Conservation (phyloP, 2,329 filamentous ascomycete species). For the Fusarium virguliforme region DNA sequence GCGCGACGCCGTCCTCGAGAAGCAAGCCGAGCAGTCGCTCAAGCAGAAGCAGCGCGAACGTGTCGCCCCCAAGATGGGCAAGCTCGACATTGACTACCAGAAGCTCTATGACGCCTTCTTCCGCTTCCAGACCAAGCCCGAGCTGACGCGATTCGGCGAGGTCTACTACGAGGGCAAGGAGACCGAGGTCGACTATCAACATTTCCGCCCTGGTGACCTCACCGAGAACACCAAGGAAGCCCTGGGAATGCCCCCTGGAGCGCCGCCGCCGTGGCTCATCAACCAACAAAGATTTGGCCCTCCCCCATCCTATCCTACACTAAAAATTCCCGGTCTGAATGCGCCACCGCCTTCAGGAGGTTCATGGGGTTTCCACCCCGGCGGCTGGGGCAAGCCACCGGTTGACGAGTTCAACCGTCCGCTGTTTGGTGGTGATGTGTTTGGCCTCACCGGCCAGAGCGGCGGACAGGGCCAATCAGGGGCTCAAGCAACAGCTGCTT, state of each 20-base stretch:
- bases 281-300: constrained; percentile 96
- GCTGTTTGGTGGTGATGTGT: constrained; percentile 94
- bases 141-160: constrained; percentile 93
- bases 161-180: constrained; percentile 99
- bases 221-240: constrained; percentile 93
- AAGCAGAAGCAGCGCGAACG: constrained; percentile 97
- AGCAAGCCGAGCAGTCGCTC: constrained; percentile 90
- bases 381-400: constrained; percentile 96
- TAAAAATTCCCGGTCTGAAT: constrained; percentile 95
- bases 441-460: constrained; percentile 77
- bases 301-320: constrained; percentile 93
- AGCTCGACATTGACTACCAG: constrained; percentile 98
- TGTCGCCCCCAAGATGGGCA: constrained; percentile 96
- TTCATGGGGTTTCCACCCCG: constrained; percentile 94
- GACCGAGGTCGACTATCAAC: constrained; percentile 93
- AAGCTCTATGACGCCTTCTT: constrained; percentile 99
- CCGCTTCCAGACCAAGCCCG: constrained; percentile 95
- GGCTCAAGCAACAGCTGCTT: constrained; percentile 57
- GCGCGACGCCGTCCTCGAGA: constrained; percentile 96
- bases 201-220: constrained; percentile 90
- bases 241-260: constrained; percentile 91
- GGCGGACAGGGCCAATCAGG: constrained; percentile 55
- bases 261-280: constrained; percentile 96
- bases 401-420: constrained; percentile 94
- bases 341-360: constrained; percentile 91